Evolutionary conservation across 2,329 filamentous ascomycete genomes (phyloP).

Genomic region (Lojkania enalia): DNA sequence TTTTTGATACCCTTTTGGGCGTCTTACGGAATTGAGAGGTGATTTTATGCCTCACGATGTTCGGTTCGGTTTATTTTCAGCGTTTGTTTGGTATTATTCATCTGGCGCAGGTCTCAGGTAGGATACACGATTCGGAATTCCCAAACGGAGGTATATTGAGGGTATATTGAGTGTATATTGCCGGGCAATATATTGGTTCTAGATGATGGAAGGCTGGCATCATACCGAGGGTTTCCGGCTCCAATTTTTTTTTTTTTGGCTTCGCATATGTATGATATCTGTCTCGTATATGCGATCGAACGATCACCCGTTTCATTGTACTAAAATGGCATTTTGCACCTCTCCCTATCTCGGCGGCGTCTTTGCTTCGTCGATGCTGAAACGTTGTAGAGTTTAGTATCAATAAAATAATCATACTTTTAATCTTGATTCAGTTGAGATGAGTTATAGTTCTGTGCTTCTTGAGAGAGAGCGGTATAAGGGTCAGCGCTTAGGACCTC

Average conservation of each 20-base stretch:
- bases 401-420: too few species aligned
- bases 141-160: neutral
- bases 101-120: neutral
- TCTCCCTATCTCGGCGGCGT: constrained; percentile 2
- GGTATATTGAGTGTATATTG: neutral
- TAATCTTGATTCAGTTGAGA: too few species aligned
- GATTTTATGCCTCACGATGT: neutral
- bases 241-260: too few species aligned
- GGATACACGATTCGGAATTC: neutral
- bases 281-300: neutral
- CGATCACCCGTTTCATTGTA: neutral
- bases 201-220: neutral
- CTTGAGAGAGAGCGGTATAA: too few species aligned
- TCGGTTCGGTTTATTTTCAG: neutral
- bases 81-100: neutral
- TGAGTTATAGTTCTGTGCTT: too few species aligned
- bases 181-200: too few species aligned
- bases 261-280: neutral
- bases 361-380: neutral
- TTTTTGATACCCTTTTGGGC: constrained; percentile 13
- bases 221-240: neutral
- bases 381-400: neutral
- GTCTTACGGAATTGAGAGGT: constrained; percentile 5
- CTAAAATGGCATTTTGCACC: neutral
- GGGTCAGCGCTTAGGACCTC: too few species aligned